Evolutionary conservation across 2,329 filamentous ascomycete genomes (phyloP).

Genomic region (Lecanicillium sp.): DNA sequence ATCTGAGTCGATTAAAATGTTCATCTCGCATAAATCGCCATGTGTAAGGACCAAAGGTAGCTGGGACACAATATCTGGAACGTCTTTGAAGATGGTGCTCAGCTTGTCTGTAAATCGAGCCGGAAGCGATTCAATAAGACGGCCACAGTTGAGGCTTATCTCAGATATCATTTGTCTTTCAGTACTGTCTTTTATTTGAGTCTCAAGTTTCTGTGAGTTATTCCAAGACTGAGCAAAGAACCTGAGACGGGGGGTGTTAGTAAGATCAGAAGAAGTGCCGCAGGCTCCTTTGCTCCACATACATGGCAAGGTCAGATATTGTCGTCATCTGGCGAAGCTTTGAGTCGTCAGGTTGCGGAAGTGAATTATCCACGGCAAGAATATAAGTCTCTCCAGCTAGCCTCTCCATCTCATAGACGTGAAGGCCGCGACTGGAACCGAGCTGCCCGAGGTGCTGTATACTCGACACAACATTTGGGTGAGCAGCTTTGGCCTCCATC

Average conservation of each 20-base stretch:
- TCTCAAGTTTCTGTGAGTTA: not conserved
- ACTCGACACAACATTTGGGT: slow-evolving; percentile 6
- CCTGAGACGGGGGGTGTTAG: no score
- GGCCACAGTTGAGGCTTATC: slow-evolving; percentile 6
- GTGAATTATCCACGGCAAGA: slow-evolving; percentile 4
- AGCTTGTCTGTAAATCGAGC: slow-evolving; percentile 6
- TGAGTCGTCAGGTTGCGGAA: slow-evolving; percentile 3
- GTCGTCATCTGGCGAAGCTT: slow-evolving; percentile 7
- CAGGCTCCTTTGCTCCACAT: not conserved
- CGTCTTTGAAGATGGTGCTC: slow-evolving; percentile 1
- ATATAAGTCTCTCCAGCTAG: slow-evolving; percentile 11
- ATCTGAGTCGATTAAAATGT: slow-evolving; percentile 17
- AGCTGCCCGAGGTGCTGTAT: slow-evolving; percentile 9
- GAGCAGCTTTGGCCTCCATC: slow-evolving; percentile 4
- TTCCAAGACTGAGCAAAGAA: slow-evolving; percentile 14
- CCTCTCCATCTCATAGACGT: slow-evolving; percentile 12
- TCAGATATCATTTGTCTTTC: no score
- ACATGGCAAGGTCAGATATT: slow-evolving; percentile 7
- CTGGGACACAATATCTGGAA: slow-evolving; percentile 11
- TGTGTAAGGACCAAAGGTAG: slow-evolving; percentile 15
- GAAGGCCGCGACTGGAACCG: slow-evolving; percentile 7
- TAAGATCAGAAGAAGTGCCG: not conserved
- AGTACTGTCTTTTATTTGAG: no score
- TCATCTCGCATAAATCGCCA: slow-evolving; percentile 19
- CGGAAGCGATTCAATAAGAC: slow-evolving; percentile 8